Evolutionary conservation across 805 yeast genomes (phyloP).

Genomic region (Lachancea waltii): DNA sequence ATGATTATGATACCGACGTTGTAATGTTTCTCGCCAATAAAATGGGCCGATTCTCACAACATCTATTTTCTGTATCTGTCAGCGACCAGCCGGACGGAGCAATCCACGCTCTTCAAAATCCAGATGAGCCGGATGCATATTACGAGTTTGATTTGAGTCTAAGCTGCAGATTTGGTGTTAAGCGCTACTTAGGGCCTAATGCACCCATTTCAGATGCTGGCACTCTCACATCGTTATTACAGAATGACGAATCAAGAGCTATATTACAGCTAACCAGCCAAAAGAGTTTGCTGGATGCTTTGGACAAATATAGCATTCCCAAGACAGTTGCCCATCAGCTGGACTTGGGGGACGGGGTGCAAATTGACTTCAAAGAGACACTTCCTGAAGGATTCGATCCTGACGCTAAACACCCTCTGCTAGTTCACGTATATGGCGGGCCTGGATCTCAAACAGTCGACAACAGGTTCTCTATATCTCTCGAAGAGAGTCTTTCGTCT

Average conservation of each 20-base stretch:
- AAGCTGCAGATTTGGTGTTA: slow-evolving; percentile 42
- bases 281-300: slow-evolving; percentile 9
- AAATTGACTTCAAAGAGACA: slow-evolving; percentile 52
- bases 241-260: slow-evolving; percentile 5
- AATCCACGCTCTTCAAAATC: slow-evolving; percentile 17
- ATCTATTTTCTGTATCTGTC: slow-evolving; percentile 47
- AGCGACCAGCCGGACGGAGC: slow-evolving; percentile 13
- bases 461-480: slow-evolving; percentile 42
- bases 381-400: slow-evolving; percentile 52
- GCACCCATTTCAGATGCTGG: slow-evolving; percentile 27
- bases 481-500: slow-evolving; percentile 55
- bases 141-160: slow-evolving; percentile 50
- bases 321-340: slow-evolving; percentile 35
- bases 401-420: slow-evolving; percentile 47
- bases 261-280: slow-evolving; percentile 14
- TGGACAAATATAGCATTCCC: slow-evolving; percentile 44
- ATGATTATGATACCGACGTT: slow-evolving; percentile 39
- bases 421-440: slow-evolving; percentile 71
- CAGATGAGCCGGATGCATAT: slow-evolving; percentile 18
- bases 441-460: slow-evolving; percentile 66
- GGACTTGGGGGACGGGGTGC: slow-evolving; percentile 35
- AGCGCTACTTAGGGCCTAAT: slow-evolving; percentile 24
- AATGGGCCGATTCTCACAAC: slow-evolving; percentile 42
- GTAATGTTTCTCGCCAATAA: slow-evolving; percentile 55
- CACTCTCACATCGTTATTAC: slow-evolving; percentile 7